These are phyloP conservation scores for Metarhizium rileyi DNA, from an alignment of 2,329 filamentous ascomycete genomes.

Conservation along the genomic window DNA sequence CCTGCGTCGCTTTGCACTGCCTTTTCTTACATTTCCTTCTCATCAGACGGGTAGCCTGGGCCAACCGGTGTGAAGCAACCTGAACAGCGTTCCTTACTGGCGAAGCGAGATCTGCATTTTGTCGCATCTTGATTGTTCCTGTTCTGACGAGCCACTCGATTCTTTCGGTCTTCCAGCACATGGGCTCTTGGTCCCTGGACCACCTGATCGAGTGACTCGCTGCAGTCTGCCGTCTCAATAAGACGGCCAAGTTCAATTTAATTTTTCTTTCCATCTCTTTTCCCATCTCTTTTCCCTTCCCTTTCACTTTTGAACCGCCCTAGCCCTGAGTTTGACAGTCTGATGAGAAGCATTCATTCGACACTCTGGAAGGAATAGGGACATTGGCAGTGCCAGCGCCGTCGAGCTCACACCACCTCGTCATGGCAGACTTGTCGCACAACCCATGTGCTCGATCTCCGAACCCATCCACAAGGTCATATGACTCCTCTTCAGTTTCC, in stretches of 20 bases:
- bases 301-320: neutral
- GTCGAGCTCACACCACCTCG: conserved; percentile 7
- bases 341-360: neutral
- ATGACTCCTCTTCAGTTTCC: conserved; percentile 55
- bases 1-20: conserved; percentile 9
- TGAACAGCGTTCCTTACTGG: conserved; percentile 2
- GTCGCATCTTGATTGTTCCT: conserved; percentile 7
- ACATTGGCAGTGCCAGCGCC: conserved; percentile 1
- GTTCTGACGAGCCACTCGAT: neutral
- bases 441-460: conserved; percentile 51
- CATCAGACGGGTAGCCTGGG: conserved; percentile 4
- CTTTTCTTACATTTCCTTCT: conserved; percentile 6
- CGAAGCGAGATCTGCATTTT: conserved; percentile 12
- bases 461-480: conserved; percentile 50
- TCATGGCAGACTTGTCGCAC: conserved; percentile 46
- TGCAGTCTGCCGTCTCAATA: conserved; percentile 1
- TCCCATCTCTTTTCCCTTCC: no score
- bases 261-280: no score
- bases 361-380: neutral
- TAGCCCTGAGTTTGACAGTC: neutral
- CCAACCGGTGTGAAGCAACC: conserved; percentile 4
- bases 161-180: neutral
- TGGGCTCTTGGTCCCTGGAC: neutral
- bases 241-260: neutral
- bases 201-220: neutral